Evolutionary conservation across 495 filamentous ascomycete genomes (phyloP).

Genomic region (Penicillium pancosmium): DNA sequence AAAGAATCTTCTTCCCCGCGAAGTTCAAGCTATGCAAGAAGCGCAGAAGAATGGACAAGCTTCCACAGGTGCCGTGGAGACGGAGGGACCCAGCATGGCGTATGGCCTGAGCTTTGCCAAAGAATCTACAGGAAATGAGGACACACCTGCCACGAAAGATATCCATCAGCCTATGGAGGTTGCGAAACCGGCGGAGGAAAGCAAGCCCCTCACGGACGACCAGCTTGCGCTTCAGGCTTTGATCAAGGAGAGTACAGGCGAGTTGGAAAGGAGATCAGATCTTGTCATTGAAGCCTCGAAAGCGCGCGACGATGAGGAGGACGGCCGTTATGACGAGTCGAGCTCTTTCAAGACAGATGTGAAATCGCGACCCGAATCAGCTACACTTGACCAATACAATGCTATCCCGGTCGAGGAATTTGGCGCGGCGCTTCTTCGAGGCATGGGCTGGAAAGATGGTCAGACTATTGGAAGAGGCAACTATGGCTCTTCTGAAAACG

Average conservation of each 20-base stretch:
- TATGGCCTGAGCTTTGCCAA: slow-evolving; percentile 51
- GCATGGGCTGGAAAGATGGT: slow-evolving; percentile 95
- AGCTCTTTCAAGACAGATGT: slow-evolving; percentile 70
- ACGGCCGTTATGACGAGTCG: slow-evolving; percentile 57
- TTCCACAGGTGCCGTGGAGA: slow-evolving; percentile 35
- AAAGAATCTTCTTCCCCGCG: slow-evolving; percentile 54
- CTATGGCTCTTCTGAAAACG: slow-evolving; percentile 34
- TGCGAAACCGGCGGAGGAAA: slow-evolving; percentile 22
- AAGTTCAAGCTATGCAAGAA: slow-evolving; percentile 51
- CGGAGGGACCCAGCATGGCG: slow-evolving; percentile 42
- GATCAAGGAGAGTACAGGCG: slow-evolving; percentile 56
- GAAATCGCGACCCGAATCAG: slow-evolving; percentile 69
- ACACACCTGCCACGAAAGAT: slow-evolving; percentile 19
- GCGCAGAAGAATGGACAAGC: slow-evolving; percentile 36
- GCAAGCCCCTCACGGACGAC: slow-evolving; percentile 61
- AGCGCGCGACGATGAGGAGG: slow-evolving; percentile 23
- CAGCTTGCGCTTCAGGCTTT: slow-evolving; percentile 81
- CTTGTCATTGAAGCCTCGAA: slow-evolving; percentile 58
- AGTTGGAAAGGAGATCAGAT: slow-evolving; percentile 53
- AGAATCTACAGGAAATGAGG: slow-evolving; percentile 22
- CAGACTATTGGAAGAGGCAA: slow-evolving; percentile 65
- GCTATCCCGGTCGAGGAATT: slow-evolving; percentile 92
- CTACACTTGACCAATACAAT: slow-evolving; percentile 82
- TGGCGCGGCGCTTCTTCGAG: slow-evolving; percentile 80
- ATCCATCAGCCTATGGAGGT: slow-evolving; percentile 37